Base-by-base conservation (phyloP, 179 eudicot genomes). In the Spinacia oleracea region DNA sequence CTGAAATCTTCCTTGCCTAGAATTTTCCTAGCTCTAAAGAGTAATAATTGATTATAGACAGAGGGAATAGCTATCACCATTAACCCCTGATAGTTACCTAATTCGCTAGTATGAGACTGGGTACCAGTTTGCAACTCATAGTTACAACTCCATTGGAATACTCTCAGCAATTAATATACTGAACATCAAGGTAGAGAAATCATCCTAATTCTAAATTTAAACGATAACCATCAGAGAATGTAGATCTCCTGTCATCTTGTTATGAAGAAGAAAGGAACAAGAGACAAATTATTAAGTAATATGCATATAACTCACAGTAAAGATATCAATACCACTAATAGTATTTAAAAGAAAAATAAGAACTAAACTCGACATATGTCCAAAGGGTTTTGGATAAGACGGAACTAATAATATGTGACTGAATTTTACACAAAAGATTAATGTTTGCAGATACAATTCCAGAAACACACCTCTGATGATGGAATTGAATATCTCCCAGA, bases 401-500 rank as follows among this genome's bases (percentile, higher is more conserved):
- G 77, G 29, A 14, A 59, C 76, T 1, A 66, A 66, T 5, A 53
- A 20, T 23, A 48, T 27, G 18, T 71, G 40, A 48, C 74, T 27
- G 4, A 4, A 55, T 23, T 38, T 8, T 23, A 21, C 46, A 55
- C 29, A 15, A 50, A 32, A 27, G 10, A 71, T 31, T 21, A 71
- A 27, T 51, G 43, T 25, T 58, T 18, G 15, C 20, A 32, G 14
- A 60, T 51, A 50, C 7, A 75, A 76, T 23, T 66, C 51, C 46
- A 73, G 27, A 70, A 76, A 77, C 84, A 73, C 78, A 96, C 99
- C 99, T 93, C 90, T 76, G 85, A 63, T 59, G 87, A 80, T 11
- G 92, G 96, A 82, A 83, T 68, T 34, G 99, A 92, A 83, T 93
- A 96, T 88, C 88, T 96, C 75, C 99, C 98, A 71, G 98, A 96